Percentiles rank a stretch among this genome's conserved stretches.
Evolutionary conservation across 495 filamentous ascomycete species (phyloP).

Genomic region (Annulohypoxylon stygium): DNA sequence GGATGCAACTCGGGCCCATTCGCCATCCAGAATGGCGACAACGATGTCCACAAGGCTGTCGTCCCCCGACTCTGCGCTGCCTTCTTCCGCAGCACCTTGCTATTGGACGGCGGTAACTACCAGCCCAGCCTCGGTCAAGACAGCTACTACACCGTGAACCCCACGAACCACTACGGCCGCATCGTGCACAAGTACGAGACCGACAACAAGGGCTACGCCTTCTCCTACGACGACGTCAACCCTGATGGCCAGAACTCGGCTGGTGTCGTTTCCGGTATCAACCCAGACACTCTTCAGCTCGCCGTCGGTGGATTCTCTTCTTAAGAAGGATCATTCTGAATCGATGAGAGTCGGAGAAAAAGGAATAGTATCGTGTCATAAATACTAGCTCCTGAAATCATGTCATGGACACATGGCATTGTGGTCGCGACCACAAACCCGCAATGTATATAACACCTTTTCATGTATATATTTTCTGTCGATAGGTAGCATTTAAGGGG

Average conservation of each 20-base stretch:
- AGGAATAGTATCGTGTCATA: neutral
- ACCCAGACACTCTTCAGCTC: slow-evolving; percentile 25
- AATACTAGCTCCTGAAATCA: neutral
- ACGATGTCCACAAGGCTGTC: slow-evolving; percentile 56
- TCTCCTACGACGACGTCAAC: slow-evolving; percentile 65
- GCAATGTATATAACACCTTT: slow-evolving; percentile 38
- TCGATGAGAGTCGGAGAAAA: neutral
- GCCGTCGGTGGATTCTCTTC: slow-evolving; percentile 38
- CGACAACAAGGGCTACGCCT: slow-evolving; percentile 61
- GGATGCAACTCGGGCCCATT: slow-evolving; percentile 65
- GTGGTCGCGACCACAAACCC: slow-evolving; percentile 9
- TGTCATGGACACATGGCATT: slow-evolving; percentile 15
- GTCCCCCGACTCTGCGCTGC: slow-evolving; percentile 62
- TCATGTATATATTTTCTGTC: slow-evolving; percentile 29
- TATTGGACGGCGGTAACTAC: slow-evolving; percentile 56
- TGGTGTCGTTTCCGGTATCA: slow-evolving; percentile 51
- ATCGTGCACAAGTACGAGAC: slow-evolving; percentile 60
- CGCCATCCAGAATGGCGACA: slow-evolving; percentile 52
- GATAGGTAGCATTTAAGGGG: slow-evolving; percentile 34
- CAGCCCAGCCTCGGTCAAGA: slow-evolving; percentile 51
- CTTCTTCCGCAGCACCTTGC: slow-evolving; percentile 58
- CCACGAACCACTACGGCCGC: slow-evolving; percentile 59
- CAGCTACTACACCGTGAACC: slow-evolving; percentile 52
- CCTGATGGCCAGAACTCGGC: slow-evolving; percentile 53
- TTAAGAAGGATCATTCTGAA: neutral